These are phyloP conservation scores for Raffaelea albimanens DNA, from an alignment of 2,329 filamentous ascomycete species.

Conservation along the genomic window DNA sequence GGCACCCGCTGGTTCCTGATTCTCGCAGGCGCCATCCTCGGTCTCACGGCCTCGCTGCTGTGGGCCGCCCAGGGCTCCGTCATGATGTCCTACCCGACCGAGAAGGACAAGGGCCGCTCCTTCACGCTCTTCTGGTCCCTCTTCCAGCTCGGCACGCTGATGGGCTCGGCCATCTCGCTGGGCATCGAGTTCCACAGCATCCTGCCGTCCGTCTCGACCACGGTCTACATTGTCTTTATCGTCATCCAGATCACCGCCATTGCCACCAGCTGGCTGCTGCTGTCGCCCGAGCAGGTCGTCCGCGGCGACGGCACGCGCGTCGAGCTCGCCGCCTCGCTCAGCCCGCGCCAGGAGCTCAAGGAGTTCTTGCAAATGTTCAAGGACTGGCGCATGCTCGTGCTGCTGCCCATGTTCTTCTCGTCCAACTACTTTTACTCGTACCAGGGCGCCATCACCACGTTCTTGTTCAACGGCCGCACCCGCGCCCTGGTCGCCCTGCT, in stretches of 20 bases:
- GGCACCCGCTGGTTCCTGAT: conserved; percentile 60
- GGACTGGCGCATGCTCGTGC: conserved; percentile 1
- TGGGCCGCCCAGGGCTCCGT: conserved; percentile 78
- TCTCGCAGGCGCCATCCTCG: conserved; percentile 66
- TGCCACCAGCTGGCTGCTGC: conserved; percentile 72
- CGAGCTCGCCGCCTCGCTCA: conserved; percentile 54
- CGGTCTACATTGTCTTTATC: conserved; percentile 58
- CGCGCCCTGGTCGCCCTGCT: conserved; percentile 62
- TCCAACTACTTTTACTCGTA: conserved; percentile 82
- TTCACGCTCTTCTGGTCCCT: conserved; percentile 92
- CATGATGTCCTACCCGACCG: conserved; percentile 82
- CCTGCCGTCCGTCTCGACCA: conserved; percentile 65
- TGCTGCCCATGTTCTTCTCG: too few species aligned
- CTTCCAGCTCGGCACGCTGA: conserved; percentile 84
- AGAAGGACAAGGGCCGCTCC: conserved; percentile 74
- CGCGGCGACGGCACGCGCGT: conserved; percentile 60
- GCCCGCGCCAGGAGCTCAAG: conserved; percentile 68
- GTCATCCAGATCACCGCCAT: conserved; percentile 71
- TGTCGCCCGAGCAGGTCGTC: conserved; percentile 67
- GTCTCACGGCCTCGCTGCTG: conserved; percentile 67
- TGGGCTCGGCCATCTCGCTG: conserved; percentile 66
- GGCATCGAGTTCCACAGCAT: conserved; percentile 72
- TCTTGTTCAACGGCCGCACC: conserved; percentile 65
- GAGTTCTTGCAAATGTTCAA: conserved; percentile 63
- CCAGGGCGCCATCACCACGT: conserved; percentile 63